phyloP scores from a whole-genome alignment of 768 basidiomycete species.

The Leccinum subgranulosum region DNA sequence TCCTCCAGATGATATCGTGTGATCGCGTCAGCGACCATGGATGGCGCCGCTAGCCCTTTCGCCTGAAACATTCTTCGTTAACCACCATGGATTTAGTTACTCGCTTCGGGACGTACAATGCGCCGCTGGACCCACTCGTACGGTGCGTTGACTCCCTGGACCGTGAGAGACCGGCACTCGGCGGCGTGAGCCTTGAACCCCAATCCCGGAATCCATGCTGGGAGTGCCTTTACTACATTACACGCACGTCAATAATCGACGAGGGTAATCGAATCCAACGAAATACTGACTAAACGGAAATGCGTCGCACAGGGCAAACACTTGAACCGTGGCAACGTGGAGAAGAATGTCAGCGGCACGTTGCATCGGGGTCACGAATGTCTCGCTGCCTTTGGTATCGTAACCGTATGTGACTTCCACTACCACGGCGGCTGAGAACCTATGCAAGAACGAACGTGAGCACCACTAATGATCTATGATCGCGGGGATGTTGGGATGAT shows the following conservation, averaged over 20 bases:
- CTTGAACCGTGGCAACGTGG: neutral
- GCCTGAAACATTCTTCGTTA: neutral
- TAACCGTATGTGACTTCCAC: neutral
- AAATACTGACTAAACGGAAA: neutral
- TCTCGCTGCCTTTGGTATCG: neutral
- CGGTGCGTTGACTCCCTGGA: neutral
- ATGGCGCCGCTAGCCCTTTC: neutral
- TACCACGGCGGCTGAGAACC: neutral
- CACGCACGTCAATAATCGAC: neutral
- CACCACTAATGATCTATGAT: neutral
- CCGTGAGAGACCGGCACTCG: neutral
- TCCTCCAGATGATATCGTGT: neutral
- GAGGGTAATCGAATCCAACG: neutral
- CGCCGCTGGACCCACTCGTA: neutral
- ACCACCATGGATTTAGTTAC: neutral
- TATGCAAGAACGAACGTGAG: neutral
- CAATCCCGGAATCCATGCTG: neutral
- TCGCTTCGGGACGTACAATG: neutral
- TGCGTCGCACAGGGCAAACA: conserved; percentile 1
- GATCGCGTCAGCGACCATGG: neutral
- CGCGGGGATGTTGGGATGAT: neutral
- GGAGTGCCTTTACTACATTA: neutral
- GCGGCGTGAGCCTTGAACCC: neutral
- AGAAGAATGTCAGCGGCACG: conserved; percentile 7
- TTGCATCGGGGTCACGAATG: conserved; percentile 8